Conservation (phyloP, 495 filamentous ascomycete species). For the Talaromyces nanjingensis region DNA sequence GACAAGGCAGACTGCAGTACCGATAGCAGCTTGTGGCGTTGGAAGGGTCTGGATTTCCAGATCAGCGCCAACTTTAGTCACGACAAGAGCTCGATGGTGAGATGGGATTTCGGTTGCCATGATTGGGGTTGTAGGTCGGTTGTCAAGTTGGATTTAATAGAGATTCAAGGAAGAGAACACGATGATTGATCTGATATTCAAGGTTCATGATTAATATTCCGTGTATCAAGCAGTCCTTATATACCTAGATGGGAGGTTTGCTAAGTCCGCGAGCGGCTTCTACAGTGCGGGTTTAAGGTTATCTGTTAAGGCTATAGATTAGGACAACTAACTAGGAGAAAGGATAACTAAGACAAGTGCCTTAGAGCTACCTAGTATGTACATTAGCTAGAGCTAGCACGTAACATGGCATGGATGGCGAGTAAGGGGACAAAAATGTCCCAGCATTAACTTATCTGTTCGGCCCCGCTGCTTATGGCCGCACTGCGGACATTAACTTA, state of each 20-base stretch:
- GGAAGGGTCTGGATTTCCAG: conserved; percentile 14
- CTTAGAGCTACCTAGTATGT: not conserved
- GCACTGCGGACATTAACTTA: not conserved
- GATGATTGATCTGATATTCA: not conserved
- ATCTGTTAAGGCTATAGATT: not conserved
- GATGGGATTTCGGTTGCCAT: conserved; percentile 10
- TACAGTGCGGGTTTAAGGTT: not conserved
- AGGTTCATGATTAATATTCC: not conserved
- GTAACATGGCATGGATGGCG: not conserved
- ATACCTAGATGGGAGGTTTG: not conserved
- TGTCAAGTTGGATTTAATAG: not conserved
- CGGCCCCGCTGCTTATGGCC: not conserved
- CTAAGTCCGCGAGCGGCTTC: not conserved
- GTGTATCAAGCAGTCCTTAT: not conserved
- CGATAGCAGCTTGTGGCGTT: conserved; percentile 13
- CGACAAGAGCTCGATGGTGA: conserved; percentile 16
- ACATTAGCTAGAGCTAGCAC: not conserved
- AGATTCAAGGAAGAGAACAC: not conserved
- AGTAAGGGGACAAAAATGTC: not conserved
- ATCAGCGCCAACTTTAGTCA: conserved; percentile 5
- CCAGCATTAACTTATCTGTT: not conserved
- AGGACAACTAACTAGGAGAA: not conserved
- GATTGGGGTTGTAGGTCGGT: not conserved
- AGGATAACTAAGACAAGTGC: not conserved
- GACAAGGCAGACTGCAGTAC: conserved; percentile 16